Conservation (phyloP, 306 rosid genomes). For the Betula pendula region DNA sequence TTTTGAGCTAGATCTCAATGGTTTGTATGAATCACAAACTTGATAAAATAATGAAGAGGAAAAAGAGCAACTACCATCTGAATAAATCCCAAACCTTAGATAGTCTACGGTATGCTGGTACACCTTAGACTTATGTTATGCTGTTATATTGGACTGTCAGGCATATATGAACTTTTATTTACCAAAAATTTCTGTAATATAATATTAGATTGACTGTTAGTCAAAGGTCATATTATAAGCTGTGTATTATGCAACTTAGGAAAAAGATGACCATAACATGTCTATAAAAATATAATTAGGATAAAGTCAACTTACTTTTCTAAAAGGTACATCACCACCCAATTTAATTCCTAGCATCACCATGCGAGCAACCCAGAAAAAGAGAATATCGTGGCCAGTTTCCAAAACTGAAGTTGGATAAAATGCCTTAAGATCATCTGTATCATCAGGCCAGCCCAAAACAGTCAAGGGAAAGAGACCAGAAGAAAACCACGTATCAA, state of each 20-base stretch:
- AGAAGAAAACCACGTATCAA: slow-evolving; percentile 98
- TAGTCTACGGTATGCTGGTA: no score
- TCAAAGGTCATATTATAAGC: neutral
- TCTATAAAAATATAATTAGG: neutral
- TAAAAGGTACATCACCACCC: slow-evolving; percentile 86
- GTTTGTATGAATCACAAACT: neutral
- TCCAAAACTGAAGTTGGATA: slow-evolving; percentile 96
- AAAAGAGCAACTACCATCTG: neutral
- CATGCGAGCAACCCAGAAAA: slow-evolving; percentile 99
- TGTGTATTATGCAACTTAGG: neutral
- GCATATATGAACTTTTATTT: neutral
- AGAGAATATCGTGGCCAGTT: slow-evolving; percentile 95
- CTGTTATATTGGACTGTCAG: neutral
- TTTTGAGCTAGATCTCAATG: neutral
- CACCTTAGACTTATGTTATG: neutral
- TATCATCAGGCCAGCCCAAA: slow-evolving; percentile 93
- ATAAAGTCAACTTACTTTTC: slow-evolving; percentile 47
- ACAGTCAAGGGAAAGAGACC: slow-evolving; percentile 91
- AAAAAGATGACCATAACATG: neutral
- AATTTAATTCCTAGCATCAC: slow-evolving; percentile 85
- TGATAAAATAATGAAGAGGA: neutral
- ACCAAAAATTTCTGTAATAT: neutral
- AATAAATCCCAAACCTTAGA: neutral
- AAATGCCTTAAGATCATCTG: slow-evolving; percentile 78
- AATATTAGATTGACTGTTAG: neutral